Evolutionary conservation across 805 yeast species (phyloP), one percentile per base, ranked within the genome.

Genomic region (Hanseniaspora nectarophila): DNA sequence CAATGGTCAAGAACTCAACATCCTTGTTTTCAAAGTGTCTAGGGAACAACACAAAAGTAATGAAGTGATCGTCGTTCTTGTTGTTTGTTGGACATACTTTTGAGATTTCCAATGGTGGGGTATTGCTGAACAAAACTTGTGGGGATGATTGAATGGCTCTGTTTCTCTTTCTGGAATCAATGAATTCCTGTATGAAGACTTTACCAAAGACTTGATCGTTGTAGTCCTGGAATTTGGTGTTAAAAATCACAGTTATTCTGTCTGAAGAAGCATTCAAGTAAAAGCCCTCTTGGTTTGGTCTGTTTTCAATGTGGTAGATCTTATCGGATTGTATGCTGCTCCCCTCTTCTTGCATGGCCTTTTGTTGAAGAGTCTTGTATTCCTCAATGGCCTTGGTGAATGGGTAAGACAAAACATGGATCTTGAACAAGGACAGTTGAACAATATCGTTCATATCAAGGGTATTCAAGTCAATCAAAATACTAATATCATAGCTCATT

Each of bases 111-210:
- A 87, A 73, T 8, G 99, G 99, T n/a, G 97, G 86, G 60, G 86
- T 96, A 63, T 82, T 88, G 5, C 95, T 82, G 63, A 84, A 89
- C 60, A 92, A 76, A 50, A 92, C 99, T 72, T 92, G 99, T 16
- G 99, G 99, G 1, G 97, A 97, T 46, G 92, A 89, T 70, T 92
- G 98, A 55, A 92, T 90, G 5, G 95, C 84, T 67, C 96, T 78
- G 64, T 85, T 85, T 66, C 95, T 76, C 66, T 82, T 83, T 69
- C 99, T 80, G 10, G 97, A 96, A 66, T 89, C 97, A 43, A 88
- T 95, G 66, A 89, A 89, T 69, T 89, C 96, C 65, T 87, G 95
- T 56, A 87, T 71, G 63, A 87, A 87, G 34, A 87, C 95, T 66
- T 82, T 86, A 40, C 95, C 94, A 59, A 86, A 84, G 50, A 85